Percentiles rank a stretch among this genome's conserved stretches.
Conservation (phyloP, 495 filamentous ascomycete species). For the Penicillium crystallinum region DNA sequence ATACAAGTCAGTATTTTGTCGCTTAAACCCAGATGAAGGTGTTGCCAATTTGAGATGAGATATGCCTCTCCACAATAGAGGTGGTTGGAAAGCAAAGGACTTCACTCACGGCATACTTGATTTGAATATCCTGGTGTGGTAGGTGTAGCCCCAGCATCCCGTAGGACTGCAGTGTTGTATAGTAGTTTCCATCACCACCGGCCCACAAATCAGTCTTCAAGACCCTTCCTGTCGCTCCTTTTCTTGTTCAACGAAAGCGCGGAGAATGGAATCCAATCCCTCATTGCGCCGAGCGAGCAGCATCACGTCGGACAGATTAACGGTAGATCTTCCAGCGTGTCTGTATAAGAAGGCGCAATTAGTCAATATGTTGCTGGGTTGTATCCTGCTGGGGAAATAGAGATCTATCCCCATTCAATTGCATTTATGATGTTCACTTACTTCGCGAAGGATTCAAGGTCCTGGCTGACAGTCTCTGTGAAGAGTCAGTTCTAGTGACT, state of each 20-base stretch:
- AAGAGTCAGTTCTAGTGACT: slow-evolving; percentile 7
- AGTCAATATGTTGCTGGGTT: not conserved
- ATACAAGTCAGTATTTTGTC: too few relatives aligned
- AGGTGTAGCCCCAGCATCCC: too few relatives aligned
- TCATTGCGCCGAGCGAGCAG: slow-evolving; percentile 82
- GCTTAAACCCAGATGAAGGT: too few relatives aligned
- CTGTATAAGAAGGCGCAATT: slow-evolving; percentile 25
- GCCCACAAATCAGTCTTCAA: slow-evolving; percentile 1
- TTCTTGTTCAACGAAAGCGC: slow-evolving; percentile 55
- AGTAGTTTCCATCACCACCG: not conserved
- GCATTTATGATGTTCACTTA: slow-evolving; percentile 22
- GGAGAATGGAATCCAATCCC: slow-evolving; percentile 68
- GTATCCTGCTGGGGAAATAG: not conserved
- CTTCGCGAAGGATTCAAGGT: slow-evolving; percentile 78
- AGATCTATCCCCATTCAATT: not conserved
- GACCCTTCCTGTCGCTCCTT: slow-evolving; percentile 33
- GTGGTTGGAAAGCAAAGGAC: too few relatives aligned
- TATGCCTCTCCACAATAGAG: too few relatives aligned
- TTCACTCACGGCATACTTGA: too few relatives aligned
- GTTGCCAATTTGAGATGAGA: too few relatives aligned
- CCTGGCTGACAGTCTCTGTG: slow-evolving; percentile 65
- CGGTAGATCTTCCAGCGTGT: slow-evolving; percentile 77
- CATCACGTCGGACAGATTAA: slow-evolving; percentile 82
- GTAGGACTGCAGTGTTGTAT: not conserved
- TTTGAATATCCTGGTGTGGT: too few relatives aligned